A percentile compares a stretch with the other conserved stretches of the same genome.
Evolutionary conservation across 2,329 filamentous ascomycete genomes (phyloP).

Genomic region (Colletotrichum sansevieriae): DNA sequence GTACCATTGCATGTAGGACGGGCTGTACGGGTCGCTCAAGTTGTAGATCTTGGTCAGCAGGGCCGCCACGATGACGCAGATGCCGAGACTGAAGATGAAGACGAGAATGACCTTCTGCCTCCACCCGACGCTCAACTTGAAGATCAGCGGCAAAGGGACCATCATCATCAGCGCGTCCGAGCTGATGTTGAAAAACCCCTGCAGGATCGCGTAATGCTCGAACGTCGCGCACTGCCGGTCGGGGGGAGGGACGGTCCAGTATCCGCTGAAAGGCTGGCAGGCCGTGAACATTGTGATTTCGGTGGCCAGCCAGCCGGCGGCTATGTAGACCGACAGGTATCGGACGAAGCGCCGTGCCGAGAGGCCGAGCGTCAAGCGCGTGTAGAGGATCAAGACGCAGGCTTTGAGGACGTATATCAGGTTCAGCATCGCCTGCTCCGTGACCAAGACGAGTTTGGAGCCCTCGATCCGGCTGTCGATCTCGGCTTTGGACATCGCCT

Average conservation of each 20-base stretch:
- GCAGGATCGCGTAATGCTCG: slow-evolving; percentile 60
- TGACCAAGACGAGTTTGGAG: slow-evolving; percentile 58
- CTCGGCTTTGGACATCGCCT: slow-evolving; percentile 46
- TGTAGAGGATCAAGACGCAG: slow-evolving; percentile 60
- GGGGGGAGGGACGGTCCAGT: slow-evolving; percentile 62
- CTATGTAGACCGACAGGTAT: slow-evolving; percentile 55
- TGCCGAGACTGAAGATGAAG: slow-evolving; percentile 63
- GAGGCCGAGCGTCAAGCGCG: slow-evolving; percentile 56
- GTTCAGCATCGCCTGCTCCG: slow-evolving; percentile 56
- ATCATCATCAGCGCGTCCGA: slow-evolving; percentile 62
- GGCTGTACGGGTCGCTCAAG: slow-evolving; percentile 45
- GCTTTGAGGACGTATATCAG: slow-evolving; percentile 52
- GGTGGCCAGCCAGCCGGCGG: slow-evolving; percentile 55
- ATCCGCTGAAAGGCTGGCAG: slow-evolving; percentile 59
- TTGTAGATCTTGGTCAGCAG: slow-evolving; percentile 62
- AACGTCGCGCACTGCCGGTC: slow-evolving; percentile 61
- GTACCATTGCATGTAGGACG: slow-evolving; percentile 64
- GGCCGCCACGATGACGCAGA: slow-evolving; percentile 59
- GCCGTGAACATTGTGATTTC: slow-evolving; percentile 61
- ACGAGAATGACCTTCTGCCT: slow-evolving; percentile 60
- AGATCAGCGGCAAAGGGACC: slow-evolving; percentile 61
- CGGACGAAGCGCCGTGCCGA: slow-evolving; percentile 50
- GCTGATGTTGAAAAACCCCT: slow-evolving; percentile 62
- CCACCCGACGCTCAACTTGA: slow-evolving; percentile 49
- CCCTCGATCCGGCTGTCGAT: slow-evolving; percentile 57